These are phyloP conservation scores for Abelmoschus esculentus DNA, from an alignment of 345 rosid species.

Conservation along the genomic window DNA sequence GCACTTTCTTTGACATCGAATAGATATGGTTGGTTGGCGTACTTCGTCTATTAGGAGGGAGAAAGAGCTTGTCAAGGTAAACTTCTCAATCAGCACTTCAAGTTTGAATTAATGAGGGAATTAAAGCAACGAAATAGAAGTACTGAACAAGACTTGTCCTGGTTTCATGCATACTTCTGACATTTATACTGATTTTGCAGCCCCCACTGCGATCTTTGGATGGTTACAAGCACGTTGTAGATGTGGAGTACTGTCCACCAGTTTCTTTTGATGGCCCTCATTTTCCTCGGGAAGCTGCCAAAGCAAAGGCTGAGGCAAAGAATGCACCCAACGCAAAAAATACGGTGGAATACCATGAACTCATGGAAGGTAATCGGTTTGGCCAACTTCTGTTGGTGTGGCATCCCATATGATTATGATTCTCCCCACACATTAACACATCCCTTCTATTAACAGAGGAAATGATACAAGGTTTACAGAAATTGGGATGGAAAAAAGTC, in stretches of 20 bases:
- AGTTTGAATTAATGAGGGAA: background rate
- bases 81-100: conserved; percentile 4
- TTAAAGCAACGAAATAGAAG: too few species aligned
- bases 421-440: background rate
- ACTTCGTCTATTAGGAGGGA: conserved; percentile 95
- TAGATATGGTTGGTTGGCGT: conserved; percentile 99
- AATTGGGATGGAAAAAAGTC: conserved; percentile 86
- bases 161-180: background rate
- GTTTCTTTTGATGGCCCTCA: conserved; percentile 73
- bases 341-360: conserved; percentile 70
- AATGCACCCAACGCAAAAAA: conserved; percentile 52
- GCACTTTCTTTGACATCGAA: conserved; percentile 36
- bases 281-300: conserved; percentile 81
- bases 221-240: conserved; percentile 92
- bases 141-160: background rate
- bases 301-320: conserved; percentile 86
- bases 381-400: background rate
- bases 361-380: conserved; percentile 65
- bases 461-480: conserved; percentile 85
- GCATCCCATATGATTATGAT: background rate
- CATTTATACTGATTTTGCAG: conserved; percentile 26
- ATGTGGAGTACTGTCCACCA: conserved; percentile 84
- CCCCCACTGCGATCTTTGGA: conserved; percentile 82
- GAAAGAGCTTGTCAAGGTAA: conserved; percentile 76
- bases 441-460: conserved; percentile 50